Conservation (phyloP, 2,329 filamentous ascomycete species). For the Ilyonectria sp. region DNA sequence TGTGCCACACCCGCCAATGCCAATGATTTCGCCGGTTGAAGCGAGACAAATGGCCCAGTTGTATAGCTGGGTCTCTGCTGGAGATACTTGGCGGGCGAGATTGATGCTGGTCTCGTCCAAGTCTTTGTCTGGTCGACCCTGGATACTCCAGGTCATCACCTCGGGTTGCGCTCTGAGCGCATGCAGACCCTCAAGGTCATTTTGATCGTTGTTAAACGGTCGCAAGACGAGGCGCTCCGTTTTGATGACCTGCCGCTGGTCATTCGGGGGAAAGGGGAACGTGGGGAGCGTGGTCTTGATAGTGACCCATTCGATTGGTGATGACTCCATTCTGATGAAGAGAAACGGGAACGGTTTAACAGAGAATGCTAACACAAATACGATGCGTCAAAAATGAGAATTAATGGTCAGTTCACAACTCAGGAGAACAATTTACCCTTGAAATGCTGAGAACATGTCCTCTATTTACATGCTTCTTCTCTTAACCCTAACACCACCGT, state of each 20-base stretch:
- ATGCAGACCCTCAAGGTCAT: slow-evolving; percentile 67
- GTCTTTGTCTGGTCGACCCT: slow-evolving; percentile 60
- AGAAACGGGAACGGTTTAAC: background rate
- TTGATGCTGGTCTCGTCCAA: slow-evolving; percentile 59
- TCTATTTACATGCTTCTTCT: background rate
- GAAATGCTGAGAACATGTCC: background rate
- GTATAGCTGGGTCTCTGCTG: slow-evolving; percentile 66
- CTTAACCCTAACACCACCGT: slow-evolving; percentile 1
- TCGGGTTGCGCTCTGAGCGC: slow-evolving; percentile 70
- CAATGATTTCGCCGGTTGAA: slow-evolving; percentile 66
- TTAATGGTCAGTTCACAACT: background rate
- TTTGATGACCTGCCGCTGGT: slow-evolving; percentile 56
- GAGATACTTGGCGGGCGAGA: slow-evolving; percentile 61
- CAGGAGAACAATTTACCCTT: background rate
- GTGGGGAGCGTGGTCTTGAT: slow-evolving; percentile 66
- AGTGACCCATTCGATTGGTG: slow-evolving; percentile 52
- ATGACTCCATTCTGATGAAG: slow-evolving; percentile 38
- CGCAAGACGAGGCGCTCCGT: slow-evolving; percentile 71
- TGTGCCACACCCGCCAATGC: slow-evolving; percentile 62
- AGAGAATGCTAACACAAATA: background rate
- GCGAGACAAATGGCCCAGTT: slow-evolving; percentile 68
- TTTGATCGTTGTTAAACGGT: slow-evolving; percentile 58
- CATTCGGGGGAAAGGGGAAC: slow-evolving; percentile 58
- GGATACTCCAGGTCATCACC: slow-evolving; percentile 73
- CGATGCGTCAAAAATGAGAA: background rate